A percentile compares a stretch with the other conserved stretches of the same genome.
Evolutionary conservation across 2,329 filamentous ascomycete genomes (phyloP).

Genomic region (Lecanicillium sp.): DNA sequence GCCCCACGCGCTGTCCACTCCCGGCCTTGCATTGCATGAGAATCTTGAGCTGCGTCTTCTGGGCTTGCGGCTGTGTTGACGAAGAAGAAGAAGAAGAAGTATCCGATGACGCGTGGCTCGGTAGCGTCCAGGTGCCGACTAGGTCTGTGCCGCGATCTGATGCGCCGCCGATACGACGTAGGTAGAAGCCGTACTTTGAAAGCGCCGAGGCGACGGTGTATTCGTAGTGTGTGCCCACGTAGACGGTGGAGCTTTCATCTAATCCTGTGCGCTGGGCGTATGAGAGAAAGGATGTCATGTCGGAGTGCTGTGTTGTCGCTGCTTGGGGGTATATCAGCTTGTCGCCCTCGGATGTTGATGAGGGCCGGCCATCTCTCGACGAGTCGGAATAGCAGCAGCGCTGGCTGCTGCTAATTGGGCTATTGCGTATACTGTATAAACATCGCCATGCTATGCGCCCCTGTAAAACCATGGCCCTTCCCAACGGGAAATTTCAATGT

Average conservation of each 20-base stretch:
- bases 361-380: no score
- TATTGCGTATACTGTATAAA: no score
- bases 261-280: slow-evolving; percentile 53
- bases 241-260: slow-evolving; percentile 48
- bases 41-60: slow-evolving; percentile 32
- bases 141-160: slow-evolving; percentile 69
- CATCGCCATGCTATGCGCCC: no score
- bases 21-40: slow-evolving; percentile 64
- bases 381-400: no score
- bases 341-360: not conserved
- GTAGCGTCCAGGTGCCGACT: slow-evolving; percentile 60
- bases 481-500: no score
- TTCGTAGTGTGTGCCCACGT: slow-evolving; percentile 69
- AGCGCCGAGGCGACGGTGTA: slow-evolving; percentile 56
- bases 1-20: slow-evolving; percentile 38
- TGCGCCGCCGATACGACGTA: slow-evolving; percentile 56
- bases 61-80: not conserved
- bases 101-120: slow-evolving; percentile 22
- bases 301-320: slow-evolving; percentile 45
- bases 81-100: not conserved
- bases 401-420: no score
- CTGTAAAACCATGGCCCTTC: no score
- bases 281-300: slow-evolving; percentile 55
- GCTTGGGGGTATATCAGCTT: slow-evolving; percentile 34
- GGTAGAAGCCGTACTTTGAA: slow-evolving; percentile 50